Conservation (phyloP, 2,329 filamentous ascomycete genomes). For the Beauveria brongniartii region DNA sequence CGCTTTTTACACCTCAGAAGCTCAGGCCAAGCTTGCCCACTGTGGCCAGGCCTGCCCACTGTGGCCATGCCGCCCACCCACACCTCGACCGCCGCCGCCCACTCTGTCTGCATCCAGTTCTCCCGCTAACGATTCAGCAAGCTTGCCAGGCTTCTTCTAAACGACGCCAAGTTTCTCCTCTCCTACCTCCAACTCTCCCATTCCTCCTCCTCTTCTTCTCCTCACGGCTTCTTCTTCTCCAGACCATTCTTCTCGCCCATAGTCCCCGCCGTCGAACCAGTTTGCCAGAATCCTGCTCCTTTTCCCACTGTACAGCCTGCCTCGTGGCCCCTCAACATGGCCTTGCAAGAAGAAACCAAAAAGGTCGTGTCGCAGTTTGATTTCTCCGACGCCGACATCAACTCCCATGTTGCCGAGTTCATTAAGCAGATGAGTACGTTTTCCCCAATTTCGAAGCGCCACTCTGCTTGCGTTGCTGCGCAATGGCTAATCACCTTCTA, state of each 20-base stretch:
- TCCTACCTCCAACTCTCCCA: constrained; percentile 14
- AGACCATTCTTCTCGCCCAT: constrained; percentile 25
- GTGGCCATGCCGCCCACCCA: not conserved
- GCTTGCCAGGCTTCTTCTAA: constrained; percentile 45
- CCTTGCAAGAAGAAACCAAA: constrained; percentile 62
- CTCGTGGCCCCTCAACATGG: constrained; percentile 52
- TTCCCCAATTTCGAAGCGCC: not conserved
- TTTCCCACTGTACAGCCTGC: constrained; percentile 47
- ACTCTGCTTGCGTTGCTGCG: not conserved
- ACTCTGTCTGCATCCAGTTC: not conserved
- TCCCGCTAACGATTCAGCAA: constrained; percentile 20
- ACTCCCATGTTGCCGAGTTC: constrained; percentile 76
- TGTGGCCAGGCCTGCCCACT: not conserved
- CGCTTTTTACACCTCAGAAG: not conserved
- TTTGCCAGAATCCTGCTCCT: constrained; percentile 47
- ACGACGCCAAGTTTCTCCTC: constrained; percentile 33
- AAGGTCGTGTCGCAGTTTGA: constrained; percentile 80
- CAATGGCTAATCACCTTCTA: constrained; percentile 7
- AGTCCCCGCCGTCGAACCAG: constrained; percentile 32
- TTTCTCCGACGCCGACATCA: constrained; percentile 69
- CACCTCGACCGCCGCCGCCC: not conserved
- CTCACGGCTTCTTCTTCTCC: constrained; percentile 20
- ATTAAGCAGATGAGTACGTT: constrained; percentile 68
- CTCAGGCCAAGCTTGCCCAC: not conserved
- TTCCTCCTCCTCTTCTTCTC: constrained; percentile 13